Evolutionary conservation across 441 rosid genomes (phyloP).

Genomic region (Erodium texanum): DNA sequence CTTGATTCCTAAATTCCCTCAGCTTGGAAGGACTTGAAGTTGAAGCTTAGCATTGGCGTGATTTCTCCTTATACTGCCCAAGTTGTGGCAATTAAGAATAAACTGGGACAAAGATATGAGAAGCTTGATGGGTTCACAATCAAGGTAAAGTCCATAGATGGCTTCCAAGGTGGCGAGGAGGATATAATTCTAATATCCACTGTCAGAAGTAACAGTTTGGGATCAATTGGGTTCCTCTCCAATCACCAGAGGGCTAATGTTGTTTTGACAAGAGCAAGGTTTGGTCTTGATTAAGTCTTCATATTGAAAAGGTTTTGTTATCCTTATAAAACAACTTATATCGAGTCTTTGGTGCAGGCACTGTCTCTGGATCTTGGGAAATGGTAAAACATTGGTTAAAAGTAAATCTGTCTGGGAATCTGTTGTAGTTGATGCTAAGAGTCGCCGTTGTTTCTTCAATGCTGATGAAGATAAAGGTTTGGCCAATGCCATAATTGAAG

Average conservation of each 20-base stretch:
- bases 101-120: constrained; percentile 19
- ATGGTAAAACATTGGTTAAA: constrained; percentile 19
- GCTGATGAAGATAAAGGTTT: constrained; percentile 34
- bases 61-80: constrained; percentile 35
- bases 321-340: background rate
- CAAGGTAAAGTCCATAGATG: constrained; percentile 28
- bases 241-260: constrained; percentile 27
- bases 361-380: constrained; percentile 37
- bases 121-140: constrained; percentile 20
- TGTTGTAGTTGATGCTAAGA: constrained; percentile 29
- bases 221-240: constrained; percentile 24
- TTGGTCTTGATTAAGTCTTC: background rate
- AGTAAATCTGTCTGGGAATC: constrained; percentile 27
- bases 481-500: constrained; percentile 25
- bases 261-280: constrained; percentile 36
- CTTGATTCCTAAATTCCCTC: background rate
- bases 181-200: constrained; percentile 33
- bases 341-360: constrained; percentile 18
- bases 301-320: background rate
- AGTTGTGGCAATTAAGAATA: constrained; percentile 24
- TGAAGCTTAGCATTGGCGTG: constrained; percentile 29
- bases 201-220: constrained; percentile 22
- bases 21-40: constrained; percentile 22
- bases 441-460: constrained; percentile 37
- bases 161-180: constrained; percentile 37